Evolutionary conservation across 257 asterid species (phyloP), one percentile per base, ranked within the genome.

Genomic region (Nicotiana benthamiana): DNA sequence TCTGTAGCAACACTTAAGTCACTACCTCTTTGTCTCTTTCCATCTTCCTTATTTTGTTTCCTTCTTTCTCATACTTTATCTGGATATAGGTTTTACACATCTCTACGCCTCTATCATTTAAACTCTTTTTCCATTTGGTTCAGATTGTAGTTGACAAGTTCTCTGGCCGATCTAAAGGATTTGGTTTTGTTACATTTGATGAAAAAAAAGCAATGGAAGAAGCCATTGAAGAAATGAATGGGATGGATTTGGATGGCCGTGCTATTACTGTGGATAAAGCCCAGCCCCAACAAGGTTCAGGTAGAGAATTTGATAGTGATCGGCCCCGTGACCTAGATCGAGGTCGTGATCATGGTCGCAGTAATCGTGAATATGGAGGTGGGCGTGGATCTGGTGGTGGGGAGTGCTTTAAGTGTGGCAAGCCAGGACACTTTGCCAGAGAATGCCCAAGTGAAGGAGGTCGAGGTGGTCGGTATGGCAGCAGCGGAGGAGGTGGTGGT

Each of bases 361-460:
- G 81, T 64, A 88, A 88, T 65, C 87, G 94, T 75, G 94, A 89
- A 34, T 60, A 76, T 85, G 86, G 90, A 1, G 88, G 96, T 60
- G 95, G 92, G 5, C 91, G 93, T 54, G 97, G 97, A 36, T 88
- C 93, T 7, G 93, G 96, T 26, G 92, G 95, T 46, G 97, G 97
- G 24, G 98, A 93, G 67, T 94, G 97, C 83, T 94, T 85, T 82
- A 93, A 86, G 79, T 93, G 98, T 86, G 97, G 97, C 64, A 94
- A 94, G 83, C 98, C 97, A 2, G 98, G 97, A 17, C 98, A 93
- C 87, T 94, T 93, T 82, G 97, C 97, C 72, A 87, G 98, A 75
- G 98, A 94, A 84, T 94, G 97, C 79, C 98, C 98, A 5, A 89
- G 91, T 32, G 97, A 90, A 54, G 61, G 22, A 54, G 7, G 22